Evolutionary conservation across 805 yeast species (phyloP).

Genomic region (Kazachstania bromeliacearum): DNA sequence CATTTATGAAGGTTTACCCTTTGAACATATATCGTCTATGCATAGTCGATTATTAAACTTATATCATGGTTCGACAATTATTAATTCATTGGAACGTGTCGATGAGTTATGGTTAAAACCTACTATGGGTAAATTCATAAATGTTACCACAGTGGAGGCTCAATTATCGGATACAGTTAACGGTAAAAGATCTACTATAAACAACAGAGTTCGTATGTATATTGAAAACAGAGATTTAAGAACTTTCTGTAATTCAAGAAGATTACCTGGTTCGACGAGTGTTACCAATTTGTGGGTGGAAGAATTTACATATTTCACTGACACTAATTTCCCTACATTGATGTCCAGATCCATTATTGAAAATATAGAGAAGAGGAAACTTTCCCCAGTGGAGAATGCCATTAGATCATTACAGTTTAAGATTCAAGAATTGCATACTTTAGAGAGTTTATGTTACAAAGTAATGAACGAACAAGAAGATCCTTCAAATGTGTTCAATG

Average conservation of each 20-base stretch:
- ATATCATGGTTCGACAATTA: conserved; percentile 74
- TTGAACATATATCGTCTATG: conserved; percentile 78
- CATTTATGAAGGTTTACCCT: conserved; percentile 78
- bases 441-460: conserved; percentile 51
- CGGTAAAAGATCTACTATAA: conserved; percentile 29
- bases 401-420: conserved; percentile 54
- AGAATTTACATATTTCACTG: conserved; percentile 70
- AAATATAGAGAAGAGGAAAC: conserved; percentile 36
- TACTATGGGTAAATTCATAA: conserved; percentile 64
- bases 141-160: conserved; percentile 66
- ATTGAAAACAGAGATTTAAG: conserved; percentile 66
- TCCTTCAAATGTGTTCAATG: conserved; percentile 43
- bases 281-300: conserved; percentile 82
- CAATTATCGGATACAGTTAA: conserved; percentile 36
- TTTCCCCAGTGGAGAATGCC: conserved; percentile 84
- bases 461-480: conserved; percentile 44
- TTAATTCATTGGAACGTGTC: conserved; percentile 50
- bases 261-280: conserved; percentile 63
- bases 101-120: conserved; percentile 38
- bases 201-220: conserved; percentile 59
- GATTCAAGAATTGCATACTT: conserved; percentile 60
- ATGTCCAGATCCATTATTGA: conserved; percentile 76
- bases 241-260: conserved; percentile 58
- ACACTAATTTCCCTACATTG: conserved; percentile 72
- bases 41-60: conserved; percentile 63